Evolutionary conservation across 2,329 filamentous ascomycete genomes (phyloP), one percentile per base, ranked within the genome.

Genomic region (Cytospora piceae): DNA sequence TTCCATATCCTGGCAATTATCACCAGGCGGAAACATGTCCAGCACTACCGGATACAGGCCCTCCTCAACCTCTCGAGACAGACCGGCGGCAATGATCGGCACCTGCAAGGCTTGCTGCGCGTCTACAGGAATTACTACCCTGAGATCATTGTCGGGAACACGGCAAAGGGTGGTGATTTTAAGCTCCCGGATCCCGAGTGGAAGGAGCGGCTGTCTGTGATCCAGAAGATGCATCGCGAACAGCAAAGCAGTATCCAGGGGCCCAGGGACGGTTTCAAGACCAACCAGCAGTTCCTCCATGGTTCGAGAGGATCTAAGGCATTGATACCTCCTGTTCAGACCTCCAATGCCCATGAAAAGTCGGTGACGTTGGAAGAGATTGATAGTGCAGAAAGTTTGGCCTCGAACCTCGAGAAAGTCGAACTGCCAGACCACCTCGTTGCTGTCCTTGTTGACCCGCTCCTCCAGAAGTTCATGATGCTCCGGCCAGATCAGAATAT

Each of bases 71-170:
- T 89, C 39, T 84, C 85, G 3, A 78, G 86, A 53, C 85, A 87
- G 72, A 46, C 60, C 49, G 85, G 82, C 5, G 89, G 89, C 22
- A 90, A 91, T 72, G 93, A 96, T 64, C 90, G 89, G 58, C 85
- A 88, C 60, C 79, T 96, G 42, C 83, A 90, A 46, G 91, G 91
- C 3, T 81, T 96, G 22, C 80, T 96, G 58, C 86, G 90, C 63
- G 87, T 94, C n/a, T 96, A 90, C 79, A 95, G 95, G 74, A 92
- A 94, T 74, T 96, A 94, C 76, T 96, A 94, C 72, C 92, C 93
- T 0, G 92, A 96, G 74, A 92, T 96, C 63, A 92, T 96, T 66
- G 85, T 94, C 17, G 91, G 90, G 27, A 89, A 90, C 69, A 81
- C 85, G 4, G 86, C 86, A 46, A 83, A 84, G 66, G 86, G 87